A percentile compares a stretch with the other conserved stretches of the same genome.
phyloP scores from a whole-genome alignment of 768 basidiomycete species.

The Termitomyces sp. region DNA sequence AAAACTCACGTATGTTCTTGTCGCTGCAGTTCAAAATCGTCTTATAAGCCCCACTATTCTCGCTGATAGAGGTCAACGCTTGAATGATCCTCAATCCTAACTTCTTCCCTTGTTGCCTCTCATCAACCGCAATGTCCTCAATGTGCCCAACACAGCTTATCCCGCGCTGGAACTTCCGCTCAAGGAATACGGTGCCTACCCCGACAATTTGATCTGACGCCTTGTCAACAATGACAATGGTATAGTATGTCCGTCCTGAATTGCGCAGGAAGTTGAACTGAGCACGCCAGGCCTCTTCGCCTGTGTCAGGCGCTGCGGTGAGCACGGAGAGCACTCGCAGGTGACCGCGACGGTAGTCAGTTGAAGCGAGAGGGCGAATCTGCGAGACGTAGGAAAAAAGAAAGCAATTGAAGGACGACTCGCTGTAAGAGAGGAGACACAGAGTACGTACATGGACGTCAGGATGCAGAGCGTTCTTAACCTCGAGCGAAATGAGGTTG shows the following conservation, averaged over 20 bases:
- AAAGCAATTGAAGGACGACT: not conserved
- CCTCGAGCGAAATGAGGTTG: slow-evolving; percentile 63
- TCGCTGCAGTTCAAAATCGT: slow-evolving; percentile 95
- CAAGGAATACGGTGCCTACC: slow-evolving; percentile 81
- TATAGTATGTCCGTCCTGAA: slow-evolving; percentile 66
- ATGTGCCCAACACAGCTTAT: slow-evolving; percentile 90
- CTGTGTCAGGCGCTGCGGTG: slow-evolving; percentile 62
- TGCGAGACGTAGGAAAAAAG: slow-evolving; percentile 29
- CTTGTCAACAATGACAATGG: slow-evolving; percentile 79
- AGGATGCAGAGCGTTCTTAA: slow-evolving; percentile 54
- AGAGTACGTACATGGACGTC: slow-evolving; percentile 40
- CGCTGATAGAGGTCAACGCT: slow-evolving; percentile 80
- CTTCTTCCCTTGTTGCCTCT: slow-evolving; percentile 86
- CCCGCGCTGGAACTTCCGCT: slow-evolving; percentile 90
- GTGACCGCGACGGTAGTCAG: slow-evolving; percentile 81
- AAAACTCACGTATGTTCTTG: slow-evolving; percentile 83
- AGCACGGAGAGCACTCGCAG: slow-evolving; percentile 82
- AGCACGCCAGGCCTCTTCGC: slow-evolving; percentile 63
- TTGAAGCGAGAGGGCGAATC: slow-evolving; percentile 90
- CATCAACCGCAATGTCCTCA: slow-evolving; percentile 95
- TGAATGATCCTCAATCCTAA: slow-evolving; percentile 86
- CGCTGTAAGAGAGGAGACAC: not conserved
- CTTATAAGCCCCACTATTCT: slow-evolving; percentile 86
- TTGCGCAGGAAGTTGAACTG: slow-evolving; percentile 63
- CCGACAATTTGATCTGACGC: slow-evolving; percentile 76